Evolutionary conservation across 441 rosid genomes (phyloP), one percentile per base, ranked within the genome.

Genomic region (Populus hybrid): DNA sequence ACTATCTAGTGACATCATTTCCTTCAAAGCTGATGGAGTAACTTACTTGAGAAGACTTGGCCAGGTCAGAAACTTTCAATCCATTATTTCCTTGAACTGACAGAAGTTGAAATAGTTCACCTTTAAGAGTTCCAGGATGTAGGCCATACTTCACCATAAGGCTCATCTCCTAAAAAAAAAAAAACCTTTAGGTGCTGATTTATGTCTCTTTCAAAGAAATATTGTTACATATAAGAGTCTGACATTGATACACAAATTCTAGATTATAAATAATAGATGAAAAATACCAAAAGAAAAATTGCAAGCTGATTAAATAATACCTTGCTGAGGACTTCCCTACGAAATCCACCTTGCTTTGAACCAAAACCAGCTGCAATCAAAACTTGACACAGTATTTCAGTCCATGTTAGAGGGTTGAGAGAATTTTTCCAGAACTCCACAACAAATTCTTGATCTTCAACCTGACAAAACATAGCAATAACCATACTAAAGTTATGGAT

Each of bases 281-380:
- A 30, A 28, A 66, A 36, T 21, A 28, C 10, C n/a, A n/a, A 54
- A 8, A 32, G 14, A 57, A 10, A 24, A 28, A 34, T 36, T 6
- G 23, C 67, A 75, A 67, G 23, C 59, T 28, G 69, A 77, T 21
- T 70, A 64, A 67, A 70, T 35, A 76, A 81, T 79, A 93, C 99
- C 98, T 92, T 88, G 77, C 90, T 90, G 77, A 87, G 82, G 65
- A 88, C 86, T 82, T 90, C 90, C 83, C 84, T 88, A 70, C 85
- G 89, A 23, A 67, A 73, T 67, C 87, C 76, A 75, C 88, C 88
- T 76, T 87, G 88, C 82, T 82, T 86, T 73, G 95, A 89, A 79
- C 97, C 98, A 89, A 88, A 93, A 76, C 99, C 99, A 86, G 98
- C 96, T 66, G 98, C 97, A 78, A 92, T 87, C 84, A 91, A 82